Evolutionary conservation across 345 rosid genomes (phyloP).

Genomic region (Salix viminalis): DNA sequence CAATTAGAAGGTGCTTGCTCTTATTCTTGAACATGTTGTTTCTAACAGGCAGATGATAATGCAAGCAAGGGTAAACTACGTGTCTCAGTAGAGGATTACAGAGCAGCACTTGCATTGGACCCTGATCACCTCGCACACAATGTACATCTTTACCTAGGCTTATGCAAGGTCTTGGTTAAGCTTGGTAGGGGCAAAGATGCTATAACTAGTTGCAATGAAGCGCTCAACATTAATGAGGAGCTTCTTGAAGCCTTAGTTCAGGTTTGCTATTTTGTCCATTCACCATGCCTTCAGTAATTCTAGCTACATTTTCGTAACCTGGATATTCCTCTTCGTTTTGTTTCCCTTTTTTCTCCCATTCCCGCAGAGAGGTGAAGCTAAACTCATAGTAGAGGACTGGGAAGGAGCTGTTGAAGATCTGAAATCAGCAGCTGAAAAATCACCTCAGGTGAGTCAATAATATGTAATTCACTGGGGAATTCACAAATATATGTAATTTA

Average conservation of each 20-base stretch:
- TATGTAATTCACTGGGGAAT: not conserved
- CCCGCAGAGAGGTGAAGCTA: constrained; percentile 88
- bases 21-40: not conserved
- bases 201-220: constrained; percentile 71
- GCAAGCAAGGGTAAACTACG: constrained; percentile 83
- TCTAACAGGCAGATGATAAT: constrained; percentile 86
- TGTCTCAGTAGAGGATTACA: constrained; percentile 82
- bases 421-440: constrained; percentile 73
- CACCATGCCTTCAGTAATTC: not conserved
- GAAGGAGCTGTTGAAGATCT: constrained; percentile 97
- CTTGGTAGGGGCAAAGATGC: constrained; percentile 97
- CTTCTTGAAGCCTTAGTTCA: constrained; percentile 86
- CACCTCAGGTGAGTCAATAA: constrained; percentile 68
- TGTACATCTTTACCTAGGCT: constrained; percentile 86
- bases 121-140: constrained; percentile 81
- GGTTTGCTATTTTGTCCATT: constrained; percentile 38
- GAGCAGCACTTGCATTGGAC: constrained; percentile 78
- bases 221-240: constrained; percentile 73
- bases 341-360: too few relatives aligned
- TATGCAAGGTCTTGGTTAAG: constrained; percentile 85
- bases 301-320: constrained; percentile 2
- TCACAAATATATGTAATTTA: too few relatives aligned
- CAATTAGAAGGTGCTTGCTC: not conserved
- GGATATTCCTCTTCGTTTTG: not conserved
- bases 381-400: constrained; percentile 88